These are phyloP conservation scores for Phycomyces blakesleeanus DNA, from an alignment of 192 early-diverging fungal genomes.

Conservation along the genomic window DNA sequence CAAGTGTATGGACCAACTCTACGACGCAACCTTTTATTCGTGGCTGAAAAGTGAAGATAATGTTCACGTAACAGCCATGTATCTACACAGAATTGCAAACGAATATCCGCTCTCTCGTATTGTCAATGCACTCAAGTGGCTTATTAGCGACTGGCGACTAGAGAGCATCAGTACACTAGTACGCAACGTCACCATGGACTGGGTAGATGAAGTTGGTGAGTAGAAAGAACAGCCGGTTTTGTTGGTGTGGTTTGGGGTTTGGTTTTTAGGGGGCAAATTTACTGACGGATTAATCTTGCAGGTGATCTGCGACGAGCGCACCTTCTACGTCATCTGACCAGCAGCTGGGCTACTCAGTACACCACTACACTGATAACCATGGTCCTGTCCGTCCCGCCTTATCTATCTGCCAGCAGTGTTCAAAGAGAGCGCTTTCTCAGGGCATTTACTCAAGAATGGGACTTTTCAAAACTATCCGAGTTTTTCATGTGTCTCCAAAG, in stretches of 20 bases:
- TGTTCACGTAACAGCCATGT: conserved; percentile 63
- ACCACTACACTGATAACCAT: conserved; percentile 45
- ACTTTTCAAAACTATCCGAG: conserved; percentile 59
- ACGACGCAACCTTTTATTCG: conserved; percentile 72
- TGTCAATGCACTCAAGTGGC: conserved; percentile 72
- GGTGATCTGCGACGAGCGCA: conserved; percentile 47
- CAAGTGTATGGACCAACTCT: conserved; percentile 70
- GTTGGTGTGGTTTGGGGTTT: neutral
- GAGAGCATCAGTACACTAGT: conserved; percentile 68
- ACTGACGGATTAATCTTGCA: conserved; percentile 3
- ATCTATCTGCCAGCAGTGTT: conserved; percentile 15
- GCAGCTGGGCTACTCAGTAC: conserved; percentile 53
- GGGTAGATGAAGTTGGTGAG: conserved; percentile 53
- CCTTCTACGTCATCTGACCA: conserved; percentile 44
- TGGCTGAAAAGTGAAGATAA: conserved; percentile 77
- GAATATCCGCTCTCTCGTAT: conserved; percentile 72
- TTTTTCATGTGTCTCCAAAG: conserved; percentile 60
- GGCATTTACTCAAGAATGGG: conserved; percentile 57
- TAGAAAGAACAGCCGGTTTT: neutral
- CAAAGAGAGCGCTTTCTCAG: conserved; percentile 44
- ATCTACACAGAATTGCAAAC: conserved; percentile 70
- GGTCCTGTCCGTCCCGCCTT: conserved; percentile 40
- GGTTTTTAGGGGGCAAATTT: neutral
- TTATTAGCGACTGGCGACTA: conserved; percentile 68
- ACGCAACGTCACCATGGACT: conserved; percentile 68